Evolutionary conservation across 202 grass and related monocot genomes (phyloP).

Genomic region (Schoenoplectus tabernaemontani): DNA sequence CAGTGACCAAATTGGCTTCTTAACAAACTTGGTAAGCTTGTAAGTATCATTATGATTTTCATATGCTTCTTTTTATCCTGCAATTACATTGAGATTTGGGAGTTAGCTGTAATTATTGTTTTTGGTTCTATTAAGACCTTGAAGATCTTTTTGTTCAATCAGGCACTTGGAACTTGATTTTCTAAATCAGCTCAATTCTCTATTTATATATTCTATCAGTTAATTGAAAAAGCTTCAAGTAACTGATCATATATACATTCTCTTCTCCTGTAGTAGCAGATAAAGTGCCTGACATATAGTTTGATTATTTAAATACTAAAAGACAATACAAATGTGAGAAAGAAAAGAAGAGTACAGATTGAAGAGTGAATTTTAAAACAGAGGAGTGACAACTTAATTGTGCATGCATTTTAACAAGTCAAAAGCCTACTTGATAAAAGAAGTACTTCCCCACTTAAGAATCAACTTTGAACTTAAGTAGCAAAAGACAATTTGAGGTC

Average conservation of each 20-base stretch:
- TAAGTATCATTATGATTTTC: constrained; percentile 65
- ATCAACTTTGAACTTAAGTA: background rate
- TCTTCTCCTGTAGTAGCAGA: background rate
- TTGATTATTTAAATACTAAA: background rate
- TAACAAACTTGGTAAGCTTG: constrained; percentile 98
- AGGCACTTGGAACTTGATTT: background rate
- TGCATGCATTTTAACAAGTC: background rate
- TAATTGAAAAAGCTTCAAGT: background rate
- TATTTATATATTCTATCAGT: background rate
- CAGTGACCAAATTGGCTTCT: constrained; percentile 68
- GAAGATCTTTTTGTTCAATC: background rate
- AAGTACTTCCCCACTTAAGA: background rate
- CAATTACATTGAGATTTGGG: background rate
- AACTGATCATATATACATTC: background rate
- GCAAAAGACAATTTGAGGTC: background rate
- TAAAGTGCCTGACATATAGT: background rate
- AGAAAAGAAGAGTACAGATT: background rate
- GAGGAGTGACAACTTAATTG: background rate
- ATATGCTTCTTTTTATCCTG: constrained; percentile 4
- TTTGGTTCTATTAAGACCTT: constrained; percentile 1
- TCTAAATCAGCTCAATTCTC: background rate
- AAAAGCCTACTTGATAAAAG: background rate
- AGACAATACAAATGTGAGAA: background rate
- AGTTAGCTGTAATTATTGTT: background rate
- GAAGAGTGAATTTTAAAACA: background rate